Evolutionary conservation across 495 filamentous ascomycete genomes (phyloP).

Genomic region (Sporormia fimetaria): DNA sequence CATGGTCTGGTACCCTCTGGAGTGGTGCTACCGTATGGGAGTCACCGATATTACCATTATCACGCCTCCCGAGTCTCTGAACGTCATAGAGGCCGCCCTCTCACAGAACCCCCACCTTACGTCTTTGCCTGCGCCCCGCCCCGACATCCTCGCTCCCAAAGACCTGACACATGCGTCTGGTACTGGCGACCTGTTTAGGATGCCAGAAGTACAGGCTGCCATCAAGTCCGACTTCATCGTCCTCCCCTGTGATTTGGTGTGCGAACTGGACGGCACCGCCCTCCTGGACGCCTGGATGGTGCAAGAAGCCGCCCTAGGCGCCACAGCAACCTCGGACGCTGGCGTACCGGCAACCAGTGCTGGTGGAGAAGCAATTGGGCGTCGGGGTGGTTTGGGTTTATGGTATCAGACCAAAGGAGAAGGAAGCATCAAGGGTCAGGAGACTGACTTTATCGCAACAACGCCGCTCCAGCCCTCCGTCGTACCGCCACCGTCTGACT

Average conservation of each 20-base stretch:
- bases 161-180: slow-evolving; percentile 65
- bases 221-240: slow-evolving; percentile 82
- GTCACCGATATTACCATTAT: slow-evolving; percentile 75
- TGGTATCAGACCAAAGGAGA: slow-evolving; percentile 80
- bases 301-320: slow-evolving; percentile 55
- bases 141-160: slow-evolving; percentile 62
- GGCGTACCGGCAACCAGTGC: slow-evolving; percentile 33
- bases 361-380: slow-evolving; percentile 44
- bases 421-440: slow-evolving; percentile 69
- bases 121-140: slow-evolving; percentile 59
- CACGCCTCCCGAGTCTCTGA: slow-evolving; percentile 60
- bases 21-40: slow-evolving; percentile 79
- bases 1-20: slow-evolving; percentile 90
- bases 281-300: slow-evolving; percentile 90
- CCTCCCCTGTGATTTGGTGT: slow-evolving; percentile 87
- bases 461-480: slow-evolving; percentile 47
- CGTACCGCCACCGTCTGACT: slow-evolving; percentile 46
- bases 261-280: slow-evolving; percentile 71
- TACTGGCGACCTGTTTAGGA: slow-evolving; percentile 78
- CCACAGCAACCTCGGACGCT: slow-evolving; percentile 30
- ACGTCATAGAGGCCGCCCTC: slow-evolving; percentile 64
- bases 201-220: slow-evolving; percentile 31
- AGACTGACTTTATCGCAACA: slow-evolving; percentile 78
- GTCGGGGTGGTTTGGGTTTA: slow-evolving; percentile 69
- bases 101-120: slow-evolving; percentile 81